Percentiles rank a stretch among this genome's conserved stretches.
Conservation (phyloP, 192 early-diverging fungal species). For the Kickxella alabastrina region DNA sequence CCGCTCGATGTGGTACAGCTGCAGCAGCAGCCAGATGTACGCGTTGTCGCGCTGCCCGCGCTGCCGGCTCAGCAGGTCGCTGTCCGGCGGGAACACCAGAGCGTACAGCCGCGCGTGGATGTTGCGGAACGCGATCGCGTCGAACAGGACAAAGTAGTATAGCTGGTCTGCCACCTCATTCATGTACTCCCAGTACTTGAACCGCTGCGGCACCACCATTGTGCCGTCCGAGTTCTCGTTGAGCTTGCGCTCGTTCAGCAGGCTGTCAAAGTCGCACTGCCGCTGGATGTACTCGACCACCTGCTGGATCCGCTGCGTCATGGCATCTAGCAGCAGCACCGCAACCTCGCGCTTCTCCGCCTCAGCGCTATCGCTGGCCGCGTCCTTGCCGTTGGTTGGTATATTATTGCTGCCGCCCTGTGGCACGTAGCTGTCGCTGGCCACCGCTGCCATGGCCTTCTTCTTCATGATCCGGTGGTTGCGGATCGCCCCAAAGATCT, state of each 20-base stretch:
- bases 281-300: conserved; percentile 42
- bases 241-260: conserved; percentile 32
- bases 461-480: conserved; percentile 53
- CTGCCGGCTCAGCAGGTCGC: conserved; percentile 45
- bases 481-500: conserved; percentile 59
- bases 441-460: conserved; percentile 39
- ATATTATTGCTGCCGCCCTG: no score
- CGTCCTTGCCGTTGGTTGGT: not conserved
- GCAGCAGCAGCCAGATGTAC: conserved; percentile 68
- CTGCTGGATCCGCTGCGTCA: conserved; percentile 39
- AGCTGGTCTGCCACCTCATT: conserved; percentile 74
- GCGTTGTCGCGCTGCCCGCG: conserved; percentile 58
- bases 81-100: conserved; percentile 54
- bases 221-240: conserved; percentile 46
- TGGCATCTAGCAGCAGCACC: conserved; percentile 39
- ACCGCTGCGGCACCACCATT: conserved; percentile 63
- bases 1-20: conserved; percentile 67
- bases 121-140: conserved; percentile 56
- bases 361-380: conserved; percentile 5
- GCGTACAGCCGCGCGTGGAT: conserved; percentile 56
- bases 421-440: conserved; percentile 42
- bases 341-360: conserved; percentile 31
- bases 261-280: conserved; percentile 53
- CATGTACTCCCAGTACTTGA: conserved; percentile 71
- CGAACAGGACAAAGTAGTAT: conserved; percentile 62